Percentiles rank a stretch among this genome's conserved stretches.
Conservation (phyloP, 257 asterid genomes). For the Thymus quinquecostatus region DNA sequence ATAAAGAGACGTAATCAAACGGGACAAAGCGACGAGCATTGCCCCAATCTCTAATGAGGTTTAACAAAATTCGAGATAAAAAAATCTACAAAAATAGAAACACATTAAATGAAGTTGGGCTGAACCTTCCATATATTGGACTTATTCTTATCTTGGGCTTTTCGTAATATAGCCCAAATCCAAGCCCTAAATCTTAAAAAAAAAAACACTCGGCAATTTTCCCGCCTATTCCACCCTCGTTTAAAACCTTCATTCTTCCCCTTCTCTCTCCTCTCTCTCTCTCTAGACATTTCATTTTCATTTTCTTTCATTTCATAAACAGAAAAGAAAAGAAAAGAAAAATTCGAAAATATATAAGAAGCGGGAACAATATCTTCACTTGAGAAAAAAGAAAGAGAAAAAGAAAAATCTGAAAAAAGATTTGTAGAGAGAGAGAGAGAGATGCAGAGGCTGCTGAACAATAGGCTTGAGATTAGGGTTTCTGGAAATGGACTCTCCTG, state of each 20-base stretch:
- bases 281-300: neutral
- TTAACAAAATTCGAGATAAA: no score
- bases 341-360: no score
- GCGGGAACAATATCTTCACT: slow-evolving; percentile 2
- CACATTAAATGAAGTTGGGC: no score
- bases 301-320: neutral
- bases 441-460: slow-evolving; percentile 28
- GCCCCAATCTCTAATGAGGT: no score
- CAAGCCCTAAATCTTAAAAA: neutral
- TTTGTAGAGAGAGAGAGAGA: slow-evolving; percentile 28
- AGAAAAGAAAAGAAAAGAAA: neutral
- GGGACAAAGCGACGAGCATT: no score
- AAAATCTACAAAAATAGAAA: no score
- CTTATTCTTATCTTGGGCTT: neutral
- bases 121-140: no score
- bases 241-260: neutral
- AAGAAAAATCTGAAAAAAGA: neutral
- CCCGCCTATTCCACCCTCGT: slow-evolving; percentile 18
- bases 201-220: neutral
- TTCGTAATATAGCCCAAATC: neutral
- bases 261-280: neutral
- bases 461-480: slow-evolving; percentile 39
- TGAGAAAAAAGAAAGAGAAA: neutral
- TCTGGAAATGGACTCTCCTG: slow-evolving; percentile 58
- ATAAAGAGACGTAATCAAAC: no score